These are phyloP conservation scores for Eremothecium sinecaudum DNA, from an alignment of 1,139 yeast genomes.

Conservation along the genomic window DNA sequence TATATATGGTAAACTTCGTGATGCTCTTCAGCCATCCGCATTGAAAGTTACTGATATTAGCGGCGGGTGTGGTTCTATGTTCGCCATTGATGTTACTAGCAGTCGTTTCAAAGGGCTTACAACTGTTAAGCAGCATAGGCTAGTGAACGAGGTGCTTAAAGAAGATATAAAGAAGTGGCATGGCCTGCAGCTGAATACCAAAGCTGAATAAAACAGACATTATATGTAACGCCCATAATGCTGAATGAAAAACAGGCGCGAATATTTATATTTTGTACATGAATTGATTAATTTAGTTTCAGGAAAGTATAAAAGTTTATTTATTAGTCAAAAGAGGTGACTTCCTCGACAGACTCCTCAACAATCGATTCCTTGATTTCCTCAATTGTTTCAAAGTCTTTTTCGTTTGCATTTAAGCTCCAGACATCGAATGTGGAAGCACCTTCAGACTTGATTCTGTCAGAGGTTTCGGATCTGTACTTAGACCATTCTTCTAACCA, in stretches of 20 bases:
- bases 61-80: conserved; percentile 98
- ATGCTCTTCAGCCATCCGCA: conserved; percentile 47
- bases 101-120: conserved; percentile 65
- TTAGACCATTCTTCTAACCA: conserved; percentile 77
- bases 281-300: not conserved
- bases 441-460: conserved; percentile 13
- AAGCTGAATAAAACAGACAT: conserved; percentile 25
- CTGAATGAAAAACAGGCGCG: not conserved
- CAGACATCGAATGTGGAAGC: conserved; percentile 21
- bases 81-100: conserved; percentile 73
- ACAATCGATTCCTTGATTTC: conserved; percentile 63
- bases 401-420: conserved; percentile 42
- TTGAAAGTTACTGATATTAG: conserved; percentile 72
- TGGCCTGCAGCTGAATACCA: conserved; percentile 79
- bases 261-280: not conserved
- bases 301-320: not conserved
- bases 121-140: conserved; percentile 83
- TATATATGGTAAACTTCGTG: conserved; percentile 47
- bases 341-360: conserved; percentile 60
- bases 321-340: conserved; percentile 36
- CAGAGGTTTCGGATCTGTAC: conserved; percentile 44
- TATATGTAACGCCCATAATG: too few relatives aligned
- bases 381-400: conserved; percentile 40
- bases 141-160: conserved; percentile 71
- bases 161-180: conserved; percentile 93